A percentile compares a stretch with the other conserved stretches of the same genome.
These are phyloP conservation scores for Cladosporium cucumerinum DNA, from an alignment of 2,329 filamentous ascomycete genomes.

Conservation along the genomic window DNA sequence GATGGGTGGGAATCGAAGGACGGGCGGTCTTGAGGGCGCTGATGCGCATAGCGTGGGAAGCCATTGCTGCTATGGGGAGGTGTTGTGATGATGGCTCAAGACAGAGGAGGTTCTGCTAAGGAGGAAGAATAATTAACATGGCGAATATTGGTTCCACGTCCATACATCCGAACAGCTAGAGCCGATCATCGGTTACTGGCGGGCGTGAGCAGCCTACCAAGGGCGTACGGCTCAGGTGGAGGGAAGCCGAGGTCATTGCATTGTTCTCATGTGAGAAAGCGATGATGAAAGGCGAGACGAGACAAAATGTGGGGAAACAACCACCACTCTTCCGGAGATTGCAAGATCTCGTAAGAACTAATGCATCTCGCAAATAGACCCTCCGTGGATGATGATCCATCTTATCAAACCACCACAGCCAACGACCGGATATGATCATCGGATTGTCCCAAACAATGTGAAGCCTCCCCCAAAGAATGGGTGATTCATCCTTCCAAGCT, in stretches of 20 bases:
- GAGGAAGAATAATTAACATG: background rate
- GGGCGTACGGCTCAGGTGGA: background rate
- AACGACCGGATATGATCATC: no score
- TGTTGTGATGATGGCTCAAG: background rate
- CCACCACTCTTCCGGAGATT: background rate
- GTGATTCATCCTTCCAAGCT: no score
- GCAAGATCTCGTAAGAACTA: no score
- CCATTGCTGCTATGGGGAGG: background rate
- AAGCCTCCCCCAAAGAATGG: no score
- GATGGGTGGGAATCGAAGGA: constrained; percentile 3
- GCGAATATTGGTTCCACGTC: background rate
- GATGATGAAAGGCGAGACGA: background rate
- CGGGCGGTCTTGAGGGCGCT: constrained; percentile 6
- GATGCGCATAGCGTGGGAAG: constrained; percentile 8
- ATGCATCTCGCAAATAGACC: no score
- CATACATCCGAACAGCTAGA: background rate
- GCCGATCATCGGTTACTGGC: background rate
- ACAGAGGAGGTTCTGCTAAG: background rate
- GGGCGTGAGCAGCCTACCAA: no score
- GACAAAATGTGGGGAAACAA: background rate
- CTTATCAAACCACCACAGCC: no score
- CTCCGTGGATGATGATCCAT: no score
- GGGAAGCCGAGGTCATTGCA: background rate
- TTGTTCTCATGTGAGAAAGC: background rate
- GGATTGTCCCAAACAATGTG: no score